Conservation (phyloP, 2,329 filamentous ascomycete genomes). For the Sphaerostilbella broomeana region DNA sequence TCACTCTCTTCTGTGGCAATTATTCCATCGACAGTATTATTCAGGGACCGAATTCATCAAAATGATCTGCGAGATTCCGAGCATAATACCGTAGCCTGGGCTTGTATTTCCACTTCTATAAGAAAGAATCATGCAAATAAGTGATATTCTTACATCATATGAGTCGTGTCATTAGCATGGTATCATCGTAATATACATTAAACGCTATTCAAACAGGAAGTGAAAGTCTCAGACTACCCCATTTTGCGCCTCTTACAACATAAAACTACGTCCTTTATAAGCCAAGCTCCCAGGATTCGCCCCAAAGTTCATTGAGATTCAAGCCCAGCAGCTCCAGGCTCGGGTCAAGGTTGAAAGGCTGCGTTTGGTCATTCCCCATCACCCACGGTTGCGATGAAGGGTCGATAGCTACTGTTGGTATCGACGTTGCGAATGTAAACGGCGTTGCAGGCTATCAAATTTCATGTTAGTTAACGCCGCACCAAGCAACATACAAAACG, state of each 20-base stretch:
- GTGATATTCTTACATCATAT: too few relatives aligned
- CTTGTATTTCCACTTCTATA: too few relatives aligned
- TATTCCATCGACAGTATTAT: too few relatives aligned
- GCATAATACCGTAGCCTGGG: too few relatives aligned
- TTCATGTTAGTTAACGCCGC: conserved; percentile 18
- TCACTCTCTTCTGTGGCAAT: too few relatives aligned
- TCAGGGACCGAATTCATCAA: too few relatives aligned
- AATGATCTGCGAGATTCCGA: too few relatives aligned
- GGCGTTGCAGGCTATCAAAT: conserved; percentile 34
- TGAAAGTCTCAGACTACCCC: too few relatives aligned
- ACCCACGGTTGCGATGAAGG: conserved; percentile 29
- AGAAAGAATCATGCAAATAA: too few relatives aligned
- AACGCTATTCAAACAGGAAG: conserved; percentile 8
- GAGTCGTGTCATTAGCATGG: conserved; percentile 12
- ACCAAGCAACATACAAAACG: neutral
- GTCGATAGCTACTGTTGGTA: conserved; percentile 30
- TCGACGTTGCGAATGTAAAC: conserved; percentile 33
- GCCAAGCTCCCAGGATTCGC: conserved; percentile 41
- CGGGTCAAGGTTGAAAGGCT: conserved; percentile 45
- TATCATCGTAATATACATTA: conserved; percentile 15
- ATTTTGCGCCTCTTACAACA: too few relatives aligned
- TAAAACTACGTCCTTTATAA: conserved; percentile 17
- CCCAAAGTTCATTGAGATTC: conserved; percentile 51
- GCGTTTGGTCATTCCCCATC: conserved; percentile 26
- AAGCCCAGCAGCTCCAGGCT: conserved; percentile 47